Conservation (phyloP, 352 stramenopile genomes). For the Bremia lactucae region DNA sequence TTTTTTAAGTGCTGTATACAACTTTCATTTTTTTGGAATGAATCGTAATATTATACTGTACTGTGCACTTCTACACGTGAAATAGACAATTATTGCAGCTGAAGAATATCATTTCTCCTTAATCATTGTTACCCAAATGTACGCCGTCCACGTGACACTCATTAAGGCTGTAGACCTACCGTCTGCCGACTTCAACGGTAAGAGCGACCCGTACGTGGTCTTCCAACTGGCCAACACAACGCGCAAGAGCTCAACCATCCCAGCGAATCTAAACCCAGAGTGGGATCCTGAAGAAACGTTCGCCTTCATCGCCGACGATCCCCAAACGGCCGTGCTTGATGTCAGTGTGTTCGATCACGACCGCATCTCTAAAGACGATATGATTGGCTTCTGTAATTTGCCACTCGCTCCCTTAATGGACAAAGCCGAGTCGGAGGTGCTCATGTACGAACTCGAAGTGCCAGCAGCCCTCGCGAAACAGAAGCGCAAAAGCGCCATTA, state of each 20-base stretch:
- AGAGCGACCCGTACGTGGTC: constrained; percentile 76
- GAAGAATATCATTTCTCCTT: too few relatives aligned
- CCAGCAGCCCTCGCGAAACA: constrained; percentile 39
- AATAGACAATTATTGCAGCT: too few relatives aligned
- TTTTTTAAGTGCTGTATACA: too few relatives aligned
- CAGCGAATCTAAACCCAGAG: constrained; percentile 47
- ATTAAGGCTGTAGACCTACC: constrained; percentile 57
- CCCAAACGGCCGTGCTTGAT: constrained; percentile 38
- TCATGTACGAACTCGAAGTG: constrained; percentile 59
- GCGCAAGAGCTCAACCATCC: constrained; percentile 58
- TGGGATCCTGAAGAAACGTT: constrained; percentile 62
- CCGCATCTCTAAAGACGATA: constrained; percentile 66
- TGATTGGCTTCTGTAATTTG: constrained; percentile 51
- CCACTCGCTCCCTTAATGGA: constrained; percentile 42
- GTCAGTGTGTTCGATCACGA: constrained; percentile 68
- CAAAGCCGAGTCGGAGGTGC: constrained; percentile 30
- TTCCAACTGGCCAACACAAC: constrained; percentile 57
- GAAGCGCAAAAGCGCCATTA: constrained; percentile 57
- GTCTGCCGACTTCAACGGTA: constrained; percentile 70
- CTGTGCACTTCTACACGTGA: too few relatives aligned
- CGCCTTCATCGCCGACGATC: constrained; percentile 51
- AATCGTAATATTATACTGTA: too few relatives aligned
- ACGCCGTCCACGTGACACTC: constrained; percentile 59
- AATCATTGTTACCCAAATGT: constrained; percentile 33
- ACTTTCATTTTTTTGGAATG: too few relatives aligned